These are phyloP conservation scores for Staphylotrichum tortipilum DNA, from an alignment of 495 filamentous ascomycete species.

Conservation along the genomic window DNA sequence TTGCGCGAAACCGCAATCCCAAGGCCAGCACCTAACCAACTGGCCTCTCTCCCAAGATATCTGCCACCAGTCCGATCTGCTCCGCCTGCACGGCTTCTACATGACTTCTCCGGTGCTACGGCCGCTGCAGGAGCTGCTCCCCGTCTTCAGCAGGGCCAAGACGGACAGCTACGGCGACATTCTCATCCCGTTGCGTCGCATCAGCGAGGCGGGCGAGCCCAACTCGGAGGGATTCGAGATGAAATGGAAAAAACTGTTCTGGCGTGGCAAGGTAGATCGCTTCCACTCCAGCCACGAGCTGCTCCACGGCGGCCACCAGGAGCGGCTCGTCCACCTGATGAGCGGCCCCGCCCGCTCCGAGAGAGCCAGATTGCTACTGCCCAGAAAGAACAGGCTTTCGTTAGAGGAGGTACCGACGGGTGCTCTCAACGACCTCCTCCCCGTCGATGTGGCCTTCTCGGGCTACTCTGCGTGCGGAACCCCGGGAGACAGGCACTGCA, in stretches of 20 bases:
- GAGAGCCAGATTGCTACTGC: constrained; percentile 32
- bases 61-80: constrained; percentile 75
- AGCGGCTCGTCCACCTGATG: constrained; percentile 54
- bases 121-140: constrained; percentile 53
- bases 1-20: constrained; percentile 58
- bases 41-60: constrained; percentile 57
- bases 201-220: background rate
- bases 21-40: constrained; percentile 56
- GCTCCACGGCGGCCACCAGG: constrained; percentile 36
- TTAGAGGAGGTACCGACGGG: constrained; percentile 25
- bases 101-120: constrained; percentile 55
- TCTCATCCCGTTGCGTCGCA: constrained; percentile 71
- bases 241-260: constrained; percentile 50
- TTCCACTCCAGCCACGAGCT: constrained; percentile 25
- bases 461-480: constrained; percentile 40
- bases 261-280: constrained; percentile 46
- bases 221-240: constrained; percentile 32
- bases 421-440: constrained; percentile 29
- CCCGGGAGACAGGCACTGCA: constrained; percentile 19
- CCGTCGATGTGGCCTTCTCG: constrained; percentile 38
- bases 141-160: constrained; percentile 68
- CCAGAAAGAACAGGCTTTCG: constrained; percentile 24
- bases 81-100: constrained; percentile 62
- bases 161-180: constrained; percentile 57
- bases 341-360: constrained; percentile 41